phyloP scores from a whole-genome alignment of 2,329 filamentous ascomycete genomes.

The Ophiocordyceps camponoti-saundersi region DNA sequence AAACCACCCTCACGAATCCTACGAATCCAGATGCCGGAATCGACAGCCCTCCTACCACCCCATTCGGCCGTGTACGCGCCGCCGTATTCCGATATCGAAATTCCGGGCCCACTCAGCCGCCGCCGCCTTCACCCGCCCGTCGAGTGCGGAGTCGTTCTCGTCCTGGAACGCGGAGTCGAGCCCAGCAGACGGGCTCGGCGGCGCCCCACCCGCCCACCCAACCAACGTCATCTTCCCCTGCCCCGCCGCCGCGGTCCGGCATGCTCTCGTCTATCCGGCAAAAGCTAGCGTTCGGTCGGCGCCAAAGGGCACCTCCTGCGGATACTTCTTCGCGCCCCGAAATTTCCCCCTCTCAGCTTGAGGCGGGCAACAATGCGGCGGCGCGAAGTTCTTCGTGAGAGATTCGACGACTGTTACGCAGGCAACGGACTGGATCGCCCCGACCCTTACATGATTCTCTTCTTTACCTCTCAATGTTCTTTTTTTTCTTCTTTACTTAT shows the following conservation, averaged over 20 bases:
- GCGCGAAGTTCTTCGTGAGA: not conserved
- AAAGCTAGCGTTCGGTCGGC: not conserved
- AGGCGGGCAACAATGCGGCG: not conserved
- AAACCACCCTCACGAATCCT: conserved; percentile 3
- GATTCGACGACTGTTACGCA: not conserved
- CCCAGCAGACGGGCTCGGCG: not conserved
- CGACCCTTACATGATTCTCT: too few species aligned
- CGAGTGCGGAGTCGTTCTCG: not conserved
- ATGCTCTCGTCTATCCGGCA: not conserved
- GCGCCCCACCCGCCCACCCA: not conserved
- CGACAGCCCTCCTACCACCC: conserved; percentile 27
- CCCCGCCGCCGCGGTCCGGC: too few species aligned
- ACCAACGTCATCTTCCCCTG: not conserved
- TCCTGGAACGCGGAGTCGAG: not conserved
- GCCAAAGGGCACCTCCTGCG: not conserved
- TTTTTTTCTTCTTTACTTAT: too few species aligned
- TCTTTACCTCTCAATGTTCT: too few species aligned
- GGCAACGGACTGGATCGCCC: too few species aligned
- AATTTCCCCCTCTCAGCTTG: not conserved
- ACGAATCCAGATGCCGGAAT: conserved; percentile 15
- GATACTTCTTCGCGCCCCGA: not conserved
- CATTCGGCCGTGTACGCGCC: conserved; percentile 24
- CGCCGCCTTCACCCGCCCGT: not conserved
- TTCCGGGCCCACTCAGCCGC: not conserved
- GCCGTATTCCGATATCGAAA: conserved; percentile 6